phyloP scores from a whole-genome alignment of 2,329 filamentous ascomycete species.

The Apiospora malaysiana region DNA sequence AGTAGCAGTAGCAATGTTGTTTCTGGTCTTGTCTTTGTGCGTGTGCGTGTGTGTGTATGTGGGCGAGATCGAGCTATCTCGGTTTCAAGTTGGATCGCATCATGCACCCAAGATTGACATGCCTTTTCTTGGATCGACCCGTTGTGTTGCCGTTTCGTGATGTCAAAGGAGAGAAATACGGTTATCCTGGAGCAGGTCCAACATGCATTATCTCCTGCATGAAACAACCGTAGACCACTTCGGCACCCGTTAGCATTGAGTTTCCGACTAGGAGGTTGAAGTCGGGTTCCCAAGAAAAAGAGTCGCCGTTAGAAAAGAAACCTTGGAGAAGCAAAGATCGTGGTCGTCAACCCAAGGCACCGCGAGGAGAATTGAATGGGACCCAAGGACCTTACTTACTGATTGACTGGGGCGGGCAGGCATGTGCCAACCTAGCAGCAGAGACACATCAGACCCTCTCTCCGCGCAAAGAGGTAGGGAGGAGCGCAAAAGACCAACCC shows the following conservation, averaged over 20 bases:
- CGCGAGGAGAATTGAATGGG: slow-evolving; percentile 9
- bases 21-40: slow-evolving; percentile 33
- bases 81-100: slow-evolving; percentile 48
- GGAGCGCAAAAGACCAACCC: slow-evolving; percentile 12
- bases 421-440: not conserved
- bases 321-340: slow-evolving; percentile 16
- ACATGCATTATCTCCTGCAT: slow-evolving; percentile 1
- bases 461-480: not conserved
- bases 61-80: slow-evolving; percentile 44
- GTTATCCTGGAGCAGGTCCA: slow-evolving; percentile 12
- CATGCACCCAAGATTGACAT: slow-evolving; percentile 38
- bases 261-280: not conserved
- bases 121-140: not conserved
- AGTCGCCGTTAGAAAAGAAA: slow-evolving; percentile 1
- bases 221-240: slow-evolving; percentile 14
- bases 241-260: slow-evolving; percentile 1
- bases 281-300: not conserved
- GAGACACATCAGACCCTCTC: slow-evolving; percentile 5
- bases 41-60: slow-evolving; percentile 36
- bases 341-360: slow-evolving; percentile 5
- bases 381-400: slow-evolving; percentile 3
- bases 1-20: slow-evolving; percentile 25
- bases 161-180: slow-evolving; percentile 10
- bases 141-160: slow-evolving; percentile 14
- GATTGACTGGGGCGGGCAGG: not conserved